phyloP scores from a whole-genome alignment of 2,329 filamentous ascomycete genomes.

The Alternaria incomplexa region DNA sequence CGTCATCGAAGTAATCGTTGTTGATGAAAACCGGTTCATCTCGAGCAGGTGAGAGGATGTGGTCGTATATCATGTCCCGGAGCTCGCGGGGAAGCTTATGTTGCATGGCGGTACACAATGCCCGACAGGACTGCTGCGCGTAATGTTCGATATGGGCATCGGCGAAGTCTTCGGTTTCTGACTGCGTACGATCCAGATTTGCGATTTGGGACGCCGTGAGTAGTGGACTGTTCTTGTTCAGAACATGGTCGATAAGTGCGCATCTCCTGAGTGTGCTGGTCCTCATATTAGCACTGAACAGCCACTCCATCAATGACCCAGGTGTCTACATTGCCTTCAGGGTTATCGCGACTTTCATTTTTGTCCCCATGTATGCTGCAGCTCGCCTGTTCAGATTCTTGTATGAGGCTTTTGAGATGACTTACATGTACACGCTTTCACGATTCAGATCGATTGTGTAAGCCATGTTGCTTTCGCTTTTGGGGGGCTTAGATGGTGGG shows the following conservation, averaged over 20 bases:
- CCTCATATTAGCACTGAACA: background rate
- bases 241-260: background rate
- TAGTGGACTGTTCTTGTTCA: background rate
- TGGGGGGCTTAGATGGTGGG: background rate
- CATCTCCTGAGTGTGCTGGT: background rate
- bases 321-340: background rate
- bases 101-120: background rate
- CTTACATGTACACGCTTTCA: background rate
- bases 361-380: background rate
- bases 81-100: background rate
- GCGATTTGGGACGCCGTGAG: background rate
- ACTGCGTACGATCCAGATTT: background rate
- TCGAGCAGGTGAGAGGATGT: background rate
- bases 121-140: background rate
- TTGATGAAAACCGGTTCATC: background rate
- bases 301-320: background rate
- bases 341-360: background rate
- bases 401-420: background rate
- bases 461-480: background rate
- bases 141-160: background rate
- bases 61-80: background rate
- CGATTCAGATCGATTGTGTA: background rate
- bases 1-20: background rate
- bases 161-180: background rate
- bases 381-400: background rate